Evolutionary conservation across 495 filamentous ascomycete species (phyloP).

Genomic region (Penicillium longicatenatum): DNA sequence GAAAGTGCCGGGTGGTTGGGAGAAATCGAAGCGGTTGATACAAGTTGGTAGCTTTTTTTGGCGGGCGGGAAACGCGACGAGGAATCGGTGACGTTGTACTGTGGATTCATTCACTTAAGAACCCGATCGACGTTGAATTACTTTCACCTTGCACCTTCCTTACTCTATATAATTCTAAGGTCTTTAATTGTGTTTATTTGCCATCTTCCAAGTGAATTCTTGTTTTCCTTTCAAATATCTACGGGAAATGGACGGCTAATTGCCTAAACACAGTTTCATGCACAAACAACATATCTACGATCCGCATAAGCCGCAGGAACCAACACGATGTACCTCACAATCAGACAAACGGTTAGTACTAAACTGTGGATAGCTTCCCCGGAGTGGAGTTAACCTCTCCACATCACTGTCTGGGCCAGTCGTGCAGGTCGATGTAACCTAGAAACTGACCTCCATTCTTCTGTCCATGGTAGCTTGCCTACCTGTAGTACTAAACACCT

Average conservation of each 20-base stretch:
- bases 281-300: not conserved
- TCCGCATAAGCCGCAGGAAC: not conserved
- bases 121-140: not conserved
- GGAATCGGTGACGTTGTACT: conserved; percentile 32
- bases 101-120: conserved; percentile 21
- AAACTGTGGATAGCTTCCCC: not conserved
- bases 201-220: too few species aligned
- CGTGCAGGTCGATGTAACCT: conserved; percentile 22
- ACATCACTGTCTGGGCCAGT: conserved; percentile 14
- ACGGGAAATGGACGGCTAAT: not conserved
- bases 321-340: not conserved
- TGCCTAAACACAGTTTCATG: not conserved
- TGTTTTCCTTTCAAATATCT: too few species aligned
- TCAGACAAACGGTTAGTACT: not conserved
- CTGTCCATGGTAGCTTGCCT: not conserved
- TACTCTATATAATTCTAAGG: too few species aligned
- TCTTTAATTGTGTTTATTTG: too few species aligned
- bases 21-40: not conserved
- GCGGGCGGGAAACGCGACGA: conserved; percentile 21
- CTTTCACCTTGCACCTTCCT: too few species aligned
- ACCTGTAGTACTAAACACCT: not conserved
- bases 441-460: conserved; percentile 4
- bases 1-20: not conserved
- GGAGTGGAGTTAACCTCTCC: conserved; percentile 3
- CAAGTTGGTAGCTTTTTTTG: conserved; percentile 27